Conservation (phyloP, 192 early-diverging fungal species). For the Entomortierella beljakovae region DNA sequence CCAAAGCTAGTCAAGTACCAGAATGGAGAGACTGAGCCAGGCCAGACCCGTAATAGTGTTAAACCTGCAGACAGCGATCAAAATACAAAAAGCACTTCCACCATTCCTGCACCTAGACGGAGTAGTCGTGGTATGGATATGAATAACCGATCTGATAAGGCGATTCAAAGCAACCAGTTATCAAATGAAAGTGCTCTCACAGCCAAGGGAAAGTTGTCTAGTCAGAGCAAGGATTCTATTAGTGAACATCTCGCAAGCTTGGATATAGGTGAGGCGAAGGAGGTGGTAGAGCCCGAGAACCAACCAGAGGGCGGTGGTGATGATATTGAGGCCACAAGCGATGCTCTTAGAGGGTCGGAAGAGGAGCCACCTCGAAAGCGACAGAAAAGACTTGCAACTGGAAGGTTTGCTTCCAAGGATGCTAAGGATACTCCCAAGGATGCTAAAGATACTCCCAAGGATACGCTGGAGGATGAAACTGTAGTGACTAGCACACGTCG, state of each 20-base stretch:
- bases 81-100: too few relatives aligned
- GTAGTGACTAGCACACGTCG: slow-evolving; percentile 4
- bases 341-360: neutral
- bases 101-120: neutral
- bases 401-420: neutral
- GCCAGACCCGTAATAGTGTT: neutral
- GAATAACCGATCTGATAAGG: neutral
- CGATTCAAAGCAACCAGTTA: neutral
- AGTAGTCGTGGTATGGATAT: neutral
- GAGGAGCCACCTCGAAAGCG: slow-evolving; percentile 30
- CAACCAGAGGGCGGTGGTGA: neutral
- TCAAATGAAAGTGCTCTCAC: neutral
- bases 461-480: slow-evolving; percentile 2
- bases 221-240: neutral
- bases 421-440: too few relatives aligned
- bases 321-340: neutral
- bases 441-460: too few relatives aligned
- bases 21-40: neutral
- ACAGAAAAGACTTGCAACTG: neutral
- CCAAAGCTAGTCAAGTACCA: neutral
- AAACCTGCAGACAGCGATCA: neutral
- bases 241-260: neutral
- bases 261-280: neutral
- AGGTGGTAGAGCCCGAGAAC: neutral
- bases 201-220: neutral